Evolutionary conservation across 805 yeast genomes (phyloP).

Genomic region (Kodamaea nitidulidarum): DNA sequence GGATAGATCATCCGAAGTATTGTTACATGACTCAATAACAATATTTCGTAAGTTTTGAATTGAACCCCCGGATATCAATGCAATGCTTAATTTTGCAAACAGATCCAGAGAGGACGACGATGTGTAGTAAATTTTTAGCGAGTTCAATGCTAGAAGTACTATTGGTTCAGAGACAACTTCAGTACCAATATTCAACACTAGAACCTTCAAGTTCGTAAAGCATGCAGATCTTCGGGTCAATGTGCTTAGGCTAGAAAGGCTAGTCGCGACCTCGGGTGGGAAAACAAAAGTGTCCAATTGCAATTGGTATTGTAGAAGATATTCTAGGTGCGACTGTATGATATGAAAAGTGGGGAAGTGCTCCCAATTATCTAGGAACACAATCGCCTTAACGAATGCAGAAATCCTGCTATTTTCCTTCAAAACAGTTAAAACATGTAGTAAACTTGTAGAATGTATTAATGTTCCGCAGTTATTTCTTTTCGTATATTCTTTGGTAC

Average conservation of each 20-base stretch:
- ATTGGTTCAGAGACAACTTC: background rate
- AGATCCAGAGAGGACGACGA: background rate
- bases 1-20: background rate
- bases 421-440: constrained; percentile 13
- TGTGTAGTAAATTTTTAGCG: background rate
- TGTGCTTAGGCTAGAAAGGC: background rate
- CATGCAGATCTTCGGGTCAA: background rate
- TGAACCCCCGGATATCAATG: constrained; percentile 4
- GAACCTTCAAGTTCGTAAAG: constrained; percentile 1
- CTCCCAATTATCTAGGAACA: constrained; percentile 9
- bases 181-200: constrained; percentile 3
- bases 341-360: constrained; percentile 3
- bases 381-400: constrained; percentile 10
- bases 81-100: background rate
- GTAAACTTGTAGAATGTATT: constrained; percentile 13
- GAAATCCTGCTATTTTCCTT: constrained; percentile 12
- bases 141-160: background rate
- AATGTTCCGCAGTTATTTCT: constrained; percentile 17
- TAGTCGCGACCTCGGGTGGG: constrained; percentile 3
- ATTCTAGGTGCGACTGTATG: background rate
- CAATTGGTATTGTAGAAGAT: background rate
- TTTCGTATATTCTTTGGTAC: constrained; percentile 11
- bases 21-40: background rate
- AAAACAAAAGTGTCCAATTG: constrained; percentile 4
- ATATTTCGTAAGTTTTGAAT: background rate